phyloP scores from a whole-genome alignment of 345 rosid genomes.

The Pistacia vera region DNA sequence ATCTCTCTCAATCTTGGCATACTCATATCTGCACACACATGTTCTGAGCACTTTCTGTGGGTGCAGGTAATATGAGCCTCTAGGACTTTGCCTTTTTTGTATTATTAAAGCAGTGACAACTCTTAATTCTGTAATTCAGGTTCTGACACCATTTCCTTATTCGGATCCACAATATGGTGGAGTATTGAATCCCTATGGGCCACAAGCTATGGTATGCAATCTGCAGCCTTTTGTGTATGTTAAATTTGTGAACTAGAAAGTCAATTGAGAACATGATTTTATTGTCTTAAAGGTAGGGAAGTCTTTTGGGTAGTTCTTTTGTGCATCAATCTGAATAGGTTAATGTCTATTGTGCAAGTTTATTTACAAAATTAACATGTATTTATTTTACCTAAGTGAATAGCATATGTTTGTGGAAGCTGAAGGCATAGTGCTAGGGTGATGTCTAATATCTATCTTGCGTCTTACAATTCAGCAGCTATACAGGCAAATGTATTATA shows the following conservation, averaged over 20 bases:
- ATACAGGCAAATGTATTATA: neutral
- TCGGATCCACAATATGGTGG: conserved; percentile 53
- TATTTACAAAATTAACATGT: neutral
- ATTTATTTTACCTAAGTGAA: neutral
- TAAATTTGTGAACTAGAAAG: conserved; percentile 10
- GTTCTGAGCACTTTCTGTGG: conserved; percentile 2
- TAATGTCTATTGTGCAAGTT: neutral
- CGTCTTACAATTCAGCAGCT: neutral
- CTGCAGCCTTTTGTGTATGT: neutral
- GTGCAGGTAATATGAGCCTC: neutral
- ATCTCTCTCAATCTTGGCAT: conserved; percentile 10
- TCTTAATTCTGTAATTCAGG: conserved; percentile 37
- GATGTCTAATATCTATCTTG: neutral
- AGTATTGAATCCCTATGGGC: conserved; percentile 41
- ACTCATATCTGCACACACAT: neutral
- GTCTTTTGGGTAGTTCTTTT: neutral
- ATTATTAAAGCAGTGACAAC: neutral
- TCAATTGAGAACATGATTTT: neutral
- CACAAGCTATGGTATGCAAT: conserved; percentile 54
- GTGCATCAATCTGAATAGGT: neutral
- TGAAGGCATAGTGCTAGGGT: neutral
- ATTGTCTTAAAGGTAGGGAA: neutral
- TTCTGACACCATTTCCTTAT: conserved; percentile 53
- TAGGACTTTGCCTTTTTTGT: conserved; percentile 9
- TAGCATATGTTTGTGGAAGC: neutral